Percentiles rank a stretch among this genome's conserved stretches.
These are phyloP conservation scores for Coemansia biformis DNA, from an alignment of 192 early-diverging fungal genomes.

Conservation along the genomic window DNA sequence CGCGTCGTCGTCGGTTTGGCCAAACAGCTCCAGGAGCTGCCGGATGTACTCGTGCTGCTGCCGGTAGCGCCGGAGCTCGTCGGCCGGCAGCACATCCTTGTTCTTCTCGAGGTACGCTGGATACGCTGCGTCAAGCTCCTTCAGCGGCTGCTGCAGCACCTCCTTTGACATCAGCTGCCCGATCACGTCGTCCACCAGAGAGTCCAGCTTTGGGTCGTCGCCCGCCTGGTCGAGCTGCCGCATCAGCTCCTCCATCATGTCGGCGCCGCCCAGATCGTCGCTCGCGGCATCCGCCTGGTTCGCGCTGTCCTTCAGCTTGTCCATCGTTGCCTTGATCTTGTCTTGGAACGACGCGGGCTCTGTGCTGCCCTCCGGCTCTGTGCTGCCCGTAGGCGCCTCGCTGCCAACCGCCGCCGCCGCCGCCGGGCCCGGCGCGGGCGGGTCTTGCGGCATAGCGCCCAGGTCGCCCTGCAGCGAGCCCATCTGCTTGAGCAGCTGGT, in stretches of 20 bases:
- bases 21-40: constrained; percentile 81
- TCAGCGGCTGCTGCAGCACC: constrained; percentile 92
- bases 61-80: constrained; percentile 70
- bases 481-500: constrained; percentile 64
- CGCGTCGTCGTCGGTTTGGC: constrained; percentile 48
- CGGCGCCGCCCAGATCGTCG: constrained; percentile 54
- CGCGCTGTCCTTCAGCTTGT: constrained; percentile 80
- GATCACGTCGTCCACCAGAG: constrained; percentile 84
- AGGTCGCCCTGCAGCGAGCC: constrained; percentile 52
- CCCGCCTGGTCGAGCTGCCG: constrained; percentile 74
- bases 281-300: constrained; percentile 69
- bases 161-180: constrained; percentile 90
- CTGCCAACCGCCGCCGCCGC: too few species aligned
- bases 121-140: constrained; percentile 82
- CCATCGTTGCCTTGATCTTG: constrained; percentile 83
- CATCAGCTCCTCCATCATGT: constrained; percentile 84
- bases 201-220: constrained; percentile 73
- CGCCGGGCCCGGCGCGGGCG: constrained; percentile 1
- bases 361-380: too few species aligned
- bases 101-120: constrained; percentile 83
- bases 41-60: constrained; percentile 72
- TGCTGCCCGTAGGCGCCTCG: too few species aligned
- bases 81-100: constrained; percentile 60
- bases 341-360: constrained; percentile 69
- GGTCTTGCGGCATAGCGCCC: neutral